Base-by-base conservation (phyloP, 768 basidiomycete species). In the Naganishia friedmannii region DNA sequence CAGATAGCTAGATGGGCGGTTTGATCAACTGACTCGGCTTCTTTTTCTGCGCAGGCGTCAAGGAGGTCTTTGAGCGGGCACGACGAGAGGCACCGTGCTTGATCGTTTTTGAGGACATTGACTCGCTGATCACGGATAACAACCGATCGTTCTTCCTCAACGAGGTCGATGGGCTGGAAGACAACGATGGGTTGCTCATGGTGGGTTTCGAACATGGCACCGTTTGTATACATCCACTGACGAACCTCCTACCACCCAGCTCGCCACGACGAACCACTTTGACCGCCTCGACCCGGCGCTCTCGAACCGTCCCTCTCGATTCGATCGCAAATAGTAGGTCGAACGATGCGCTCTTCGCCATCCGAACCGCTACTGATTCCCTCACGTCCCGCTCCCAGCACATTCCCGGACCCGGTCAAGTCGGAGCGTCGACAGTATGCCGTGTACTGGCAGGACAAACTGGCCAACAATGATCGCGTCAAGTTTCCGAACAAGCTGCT, bases 131-230 rank as follows among this genome's bases (percentile, higher is more conserved):
- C 82, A 90, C 86, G 70, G 86, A 91, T 74, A 60, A 76, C 8
- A 92, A 92, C 76, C 86, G 91, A 34, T 90, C 90, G 2, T 92
- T 90, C 84, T 93, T 93, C 86, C 84, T 93, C 57, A 93, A 93
- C 76, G 88, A 92, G 77, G 70, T 80, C 17, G 91, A 93, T 72
- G 91, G 91, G 0, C 79, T 92, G 37, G 87, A 88, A 76, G 85
- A 87, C 34, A 92, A 92, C 75, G 87, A 92, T 70, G 92, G 92
- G 0, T 73, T 93, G 12, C 85, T 93, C 32, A 82, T 92, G 74
- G 88, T 92, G 53, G 42, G 77, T 72, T 12, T 58, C 21, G 0
- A 17, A 28, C 8, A n/a, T 42, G 39, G 39, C 46, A 32, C 32
- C 32, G 28, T 34, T 46, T 17, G 15, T 46, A 12, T 58, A 29